phyloP scores from a whole-genome alignment of 179 eudicot species.

The Drosera spatulata region DNA sequence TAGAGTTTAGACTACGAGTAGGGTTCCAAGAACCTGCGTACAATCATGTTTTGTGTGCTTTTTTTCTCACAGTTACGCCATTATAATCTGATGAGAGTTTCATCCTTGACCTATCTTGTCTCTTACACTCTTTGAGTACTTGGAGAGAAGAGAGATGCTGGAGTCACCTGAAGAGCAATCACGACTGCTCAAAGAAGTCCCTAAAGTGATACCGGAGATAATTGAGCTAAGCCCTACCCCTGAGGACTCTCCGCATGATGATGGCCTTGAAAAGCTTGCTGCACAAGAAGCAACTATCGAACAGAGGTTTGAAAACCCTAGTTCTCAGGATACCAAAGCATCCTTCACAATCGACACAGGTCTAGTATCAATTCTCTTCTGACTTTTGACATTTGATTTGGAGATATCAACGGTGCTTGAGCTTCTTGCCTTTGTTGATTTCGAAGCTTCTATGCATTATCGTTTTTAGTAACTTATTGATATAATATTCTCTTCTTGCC shows the following conservation, averaged over 20 bases:
- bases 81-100: background rate
- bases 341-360: background rate
- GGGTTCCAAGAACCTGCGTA: too few relatives aligned
- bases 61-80: too few relatives aligned
- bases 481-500: background rate
- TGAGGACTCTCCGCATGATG: constrained; percentile 7
- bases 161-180: constrained; percentile 29
- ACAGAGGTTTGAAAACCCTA: background rate
- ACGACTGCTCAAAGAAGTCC: constrained; percentile 22
- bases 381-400: background rate
- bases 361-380: background rate
- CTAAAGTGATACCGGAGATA: constrained; percentile 24
- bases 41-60: too few relatives aligned
- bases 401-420: background rate
- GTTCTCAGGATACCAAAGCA: background rate
- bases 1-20: too few relatives aligned
- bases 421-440: too few relatives aligned
- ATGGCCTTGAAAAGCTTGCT: background rate
- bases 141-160: constrained; percentile 21
- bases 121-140: constrained; percentile 19
- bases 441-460: too few relatives aligned
- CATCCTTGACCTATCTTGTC: constrained; percentile 23
- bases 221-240: constrained; percentile 16
- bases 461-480: too few relatives aligned
- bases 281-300: background rate